Conservation (phyloP, 139 green algal species). For the Chlorella sp. region DNA sequence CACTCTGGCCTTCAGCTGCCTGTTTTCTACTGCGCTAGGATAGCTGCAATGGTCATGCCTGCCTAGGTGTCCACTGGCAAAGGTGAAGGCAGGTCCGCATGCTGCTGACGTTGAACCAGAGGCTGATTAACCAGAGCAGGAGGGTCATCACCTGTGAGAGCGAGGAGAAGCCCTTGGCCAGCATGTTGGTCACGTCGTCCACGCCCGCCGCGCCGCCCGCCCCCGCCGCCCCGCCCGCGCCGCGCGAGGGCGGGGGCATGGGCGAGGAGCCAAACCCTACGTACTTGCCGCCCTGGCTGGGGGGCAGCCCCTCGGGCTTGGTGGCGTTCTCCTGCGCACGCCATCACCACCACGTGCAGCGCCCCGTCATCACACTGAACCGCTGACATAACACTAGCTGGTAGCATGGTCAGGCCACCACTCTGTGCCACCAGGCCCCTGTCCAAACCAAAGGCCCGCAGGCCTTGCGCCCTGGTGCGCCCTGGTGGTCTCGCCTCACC, state of each 20-base stretch:
- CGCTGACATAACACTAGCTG: no score
- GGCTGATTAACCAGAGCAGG: no score
- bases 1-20: no score
- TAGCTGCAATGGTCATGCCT: no score
- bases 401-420: no score
- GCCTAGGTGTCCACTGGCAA: no score
- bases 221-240: conserved; percentile 1
- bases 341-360: background rate
- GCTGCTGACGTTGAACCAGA: no score
- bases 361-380: background rate
- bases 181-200: conserved; percentile 16
- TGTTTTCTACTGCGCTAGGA: no score
- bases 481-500: no score
- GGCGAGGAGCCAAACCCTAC: conserved; percentile 91
- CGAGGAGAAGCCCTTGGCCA: conserved; percentile 51
- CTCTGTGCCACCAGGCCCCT: no score
- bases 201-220: background rate
- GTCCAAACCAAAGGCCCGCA: background rate
- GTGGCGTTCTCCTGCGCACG: conserved; percentile 72
- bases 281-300: conserved; percentile 96
- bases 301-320: conserved; percentile 70
- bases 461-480: no score
- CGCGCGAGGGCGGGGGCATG: conserved; percentile 10
- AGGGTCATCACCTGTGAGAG: conserved; percentile 15
- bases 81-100: no score